phyloP scores from a whole-genome alignment of 108 stramenopile genomes.

The Nitzschia palea region DNA sequence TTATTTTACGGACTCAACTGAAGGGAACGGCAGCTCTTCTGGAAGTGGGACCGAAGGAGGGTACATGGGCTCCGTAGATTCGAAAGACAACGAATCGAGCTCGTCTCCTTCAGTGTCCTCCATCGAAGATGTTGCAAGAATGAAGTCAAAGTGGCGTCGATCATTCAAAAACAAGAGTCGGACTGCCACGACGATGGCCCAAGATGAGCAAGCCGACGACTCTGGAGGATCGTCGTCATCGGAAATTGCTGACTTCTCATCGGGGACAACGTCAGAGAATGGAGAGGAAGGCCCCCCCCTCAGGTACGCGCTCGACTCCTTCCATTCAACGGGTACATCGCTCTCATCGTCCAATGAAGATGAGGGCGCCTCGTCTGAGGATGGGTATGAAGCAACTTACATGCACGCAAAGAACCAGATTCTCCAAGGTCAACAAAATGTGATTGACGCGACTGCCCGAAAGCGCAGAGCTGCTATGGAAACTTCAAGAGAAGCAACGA shows the following conservation, averaged over 20 bases:
- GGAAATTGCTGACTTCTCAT: conserved; percentile 43
- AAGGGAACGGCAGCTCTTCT: conserved; percentile 23
- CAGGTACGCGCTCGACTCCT: not conserved
- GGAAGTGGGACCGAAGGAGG: conserved; percentile 55
- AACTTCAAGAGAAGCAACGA: not conserved
- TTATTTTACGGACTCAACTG: no score
- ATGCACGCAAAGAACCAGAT: conserved; percentile 13
- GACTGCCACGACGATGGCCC: not conserved
- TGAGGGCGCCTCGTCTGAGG: not conserved
- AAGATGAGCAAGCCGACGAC: not conserved
- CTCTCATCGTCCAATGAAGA: conserved; percentile 12
- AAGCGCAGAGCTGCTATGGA: conserved; percentile 15
- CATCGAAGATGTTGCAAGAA: conserved; percentile 13
- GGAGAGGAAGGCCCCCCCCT: conserved; percentile 8
- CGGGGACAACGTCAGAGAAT: conserved; percentile 28
- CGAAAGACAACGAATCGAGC: conserved; percentile 27
- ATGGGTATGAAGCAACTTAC: conserved; percentile 19
- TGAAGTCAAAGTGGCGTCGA: conserved; percentile 8
- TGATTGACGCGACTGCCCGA: conserved; percentile 1
- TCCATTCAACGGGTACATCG: conserved; percentile 5
- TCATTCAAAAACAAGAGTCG: not conserved
- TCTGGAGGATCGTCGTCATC: conserved; percentile 17
- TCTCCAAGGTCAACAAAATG: conserved; percentile 11
- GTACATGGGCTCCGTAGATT: conserved; percentile 52
- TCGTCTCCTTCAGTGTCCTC: conserved; percentile 46